These are phyloP conservation scores for Metschnikowia koreensis DNA, from an alignment of 805 yeast species.

Conservation along the genomic window DNA sequence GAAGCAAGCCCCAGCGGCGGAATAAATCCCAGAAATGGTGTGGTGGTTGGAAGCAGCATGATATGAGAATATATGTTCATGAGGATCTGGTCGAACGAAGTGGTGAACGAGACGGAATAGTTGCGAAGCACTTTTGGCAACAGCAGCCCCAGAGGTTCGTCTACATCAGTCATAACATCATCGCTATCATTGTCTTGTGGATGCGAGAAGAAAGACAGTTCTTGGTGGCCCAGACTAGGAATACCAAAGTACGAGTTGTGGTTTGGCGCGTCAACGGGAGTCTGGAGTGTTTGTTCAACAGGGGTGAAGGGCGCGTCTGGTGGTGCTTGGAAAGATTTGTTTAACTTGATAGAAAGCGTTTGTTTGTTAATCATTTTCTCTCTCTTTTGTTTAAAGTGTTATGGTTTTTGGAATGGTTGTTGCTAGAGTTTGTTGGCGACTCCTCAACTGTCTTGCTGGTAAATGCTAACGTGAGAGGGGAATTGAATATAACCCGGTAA, in stretches of 20 bases:
- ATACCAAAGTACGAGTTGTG: conserved; percentile 12
- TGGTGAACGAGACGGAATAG: conserved; percentile 36
- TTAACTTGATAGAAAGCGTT: conserved; percentile 35
- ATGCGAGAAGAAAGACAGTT: conserved; percentile 27
- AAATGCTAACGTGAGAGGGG: too few species aligned
- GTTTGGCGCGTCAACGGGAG: conserved; percentile 34
- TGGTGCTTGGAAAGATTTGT: conserved; percentile 28
- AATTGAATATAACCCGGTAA: too few species aligned
- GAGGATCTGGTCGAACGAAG: conserved; percentile 36
- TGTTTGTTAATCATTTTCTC: conserved; percentile 30
- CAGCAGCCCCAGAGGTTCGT: conserved; percentile 25
- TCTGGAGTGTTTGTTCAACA: conserved; percentile 41
- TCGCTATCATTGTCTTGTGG: conserved; percentile 40
- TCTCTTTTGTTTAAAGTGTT: background rate
- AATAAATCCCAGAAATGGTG: conserved; percentile 41
- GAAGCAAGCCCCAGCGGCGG: conserved; percentile 47
- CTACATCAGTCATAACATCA: conserved; percentile 41
- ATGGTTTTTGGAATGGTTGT: too few species aligned
- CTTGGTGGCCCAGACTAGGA: conserved; percentile 9
- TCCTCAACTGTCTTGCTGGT: too few species aligned
- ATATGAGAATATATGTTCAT: conserved; percentile 34
- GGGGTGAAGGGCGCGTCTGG: conserved; percentile 41
- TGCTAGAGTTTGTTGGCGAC: too few species aligned
- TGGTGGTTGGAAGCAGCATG: conserved; percentile 42
- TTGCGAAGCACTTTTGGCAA: conserved; percentile 20